These are phyloP conservation scores for Epichloe brachyelytri DNA, from an alignment of 2,329 filamentous ascomycete species.

Conservation along the genomic window DNA sequence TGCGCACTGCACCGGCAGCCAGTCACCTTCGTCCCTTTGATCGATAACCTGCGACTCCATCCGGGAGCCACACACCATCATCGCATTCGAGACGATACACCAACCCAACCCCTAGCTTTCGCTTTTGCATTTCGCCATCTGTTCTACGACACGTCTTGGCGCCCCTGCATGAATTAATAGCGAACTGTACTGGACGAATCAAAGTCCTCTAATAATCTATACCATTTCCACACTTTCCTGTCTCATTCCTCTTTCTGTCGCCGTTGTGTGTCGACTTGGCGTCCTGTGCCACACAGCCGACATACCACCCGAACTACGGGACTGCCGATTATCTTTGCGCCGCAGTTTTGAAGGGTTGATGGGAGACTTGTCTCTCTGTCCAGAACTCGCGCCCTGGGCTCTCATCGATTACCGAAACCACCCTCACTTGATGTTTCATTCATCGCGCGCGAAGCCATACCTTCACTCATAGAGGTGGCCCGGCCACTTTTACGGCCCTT, in stretches of 20 bases:
- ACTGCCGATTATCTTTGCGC: neutral
- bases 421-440: neutral
- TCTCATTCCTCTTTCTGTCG: too few relatives aligned
- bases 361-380: neutral
- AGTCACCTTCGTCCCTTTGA: neutral
- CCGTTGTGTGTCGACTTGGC: neutral
- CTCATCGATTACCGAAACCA: neutral
- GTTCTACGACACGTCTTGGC: neutral
- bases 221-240: neutral
- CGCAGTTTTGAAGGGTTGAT: neutral
- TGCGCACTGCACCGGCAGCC: conserved; percentile 4
- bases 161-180: neutral
- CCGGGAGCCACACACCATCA: neutral
- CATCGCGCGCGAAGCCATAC: neutral
- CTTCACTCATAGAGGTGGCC: neutral
- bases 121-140: neutral
- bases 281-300: neutral
- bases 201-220: neutral
- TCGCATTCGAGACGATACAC: conserved; percentile 5
- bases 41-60: conserved; percentile 1
- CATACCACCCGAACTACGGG: neutral
- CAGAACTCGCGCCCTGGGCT: neutral
- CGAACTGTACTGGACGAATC: neutral
- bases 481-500: neutral
- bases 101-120: conserved; percentile 4